phyloP scores from a whole-genome alignment of 1,139 yeast genomes.

The Debaryomycetaceae sp. region DNA sequence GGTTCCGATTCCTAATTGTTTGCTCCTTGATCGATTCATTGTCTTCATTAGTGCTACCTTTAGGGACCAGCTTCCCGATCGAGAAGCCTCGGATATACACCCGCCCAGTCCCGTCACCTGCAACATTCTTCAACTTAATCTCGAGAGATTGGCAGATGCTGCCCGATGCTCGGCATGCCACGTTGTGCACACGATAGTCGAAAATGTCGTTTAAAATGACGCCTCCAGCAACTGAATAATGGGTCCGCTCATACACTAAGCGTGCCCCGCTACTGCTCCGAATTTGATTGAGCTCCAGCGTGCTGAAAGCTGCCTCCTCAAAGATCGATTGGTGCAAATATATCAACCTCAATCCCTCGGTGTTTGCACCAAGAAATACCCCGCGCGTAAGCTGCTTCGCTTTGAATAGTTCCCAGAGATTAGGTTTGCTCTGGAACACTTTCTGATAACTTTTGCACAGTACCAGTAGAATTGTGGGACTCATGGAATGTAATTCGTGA shows the following conservation, averaged over 20 bases:
- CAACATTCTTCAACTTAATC: conserved; percentile 29
- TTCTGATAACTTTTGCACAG: conserved; percentile 6
- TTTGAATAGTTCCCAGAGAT: conserved; percentile 8
- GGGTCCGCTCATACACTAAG: conserved; percentile 41
- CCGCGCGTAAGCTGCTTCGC: conserved; percentile 17
- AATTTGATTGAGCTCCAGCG: conserved; percentile 26
- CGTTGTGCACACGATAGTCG: conserved; percentile 42
- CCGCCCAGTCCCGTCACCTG: conserved; percentile 30
- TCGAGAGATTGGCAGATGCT: conserved; percentile 42
- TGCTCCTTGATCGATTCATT: conserved; percentile 5
- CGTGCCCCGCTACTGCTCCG: conserved; percentile 40
- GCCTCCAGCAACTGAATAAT: conserved; percentile 44
- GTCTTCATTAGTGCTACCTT: too few species aligned
- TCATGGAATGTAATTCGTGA: conserved; percentile 5
- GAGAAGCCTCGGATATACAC: conserved; percentile 55
- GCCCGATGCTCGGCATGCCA: conserved; percentile 20
- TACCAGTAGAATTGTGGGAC: conserved; percentile 18
- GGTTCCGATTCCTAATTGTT: not conserved
- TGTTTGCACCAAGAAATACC: conserved; percentile 14
- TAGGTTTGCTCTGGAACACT: conserved; percentile 2
- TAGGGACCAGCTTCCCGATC: conserved; percentile 39
- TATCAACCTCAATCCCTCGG: conserved; percentile 23
- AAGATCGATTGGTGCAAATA: conserved; percentile 21
- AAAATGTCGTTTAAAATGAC: conserved; percentile 46
- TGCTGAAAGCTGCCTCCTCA: conserved; percentile 8